Evolutionary conservation across 306 rosid genomes (phyloP), one percentile per base, ranked within the genome.

Genomic region (Quercus gilva): DNA sequence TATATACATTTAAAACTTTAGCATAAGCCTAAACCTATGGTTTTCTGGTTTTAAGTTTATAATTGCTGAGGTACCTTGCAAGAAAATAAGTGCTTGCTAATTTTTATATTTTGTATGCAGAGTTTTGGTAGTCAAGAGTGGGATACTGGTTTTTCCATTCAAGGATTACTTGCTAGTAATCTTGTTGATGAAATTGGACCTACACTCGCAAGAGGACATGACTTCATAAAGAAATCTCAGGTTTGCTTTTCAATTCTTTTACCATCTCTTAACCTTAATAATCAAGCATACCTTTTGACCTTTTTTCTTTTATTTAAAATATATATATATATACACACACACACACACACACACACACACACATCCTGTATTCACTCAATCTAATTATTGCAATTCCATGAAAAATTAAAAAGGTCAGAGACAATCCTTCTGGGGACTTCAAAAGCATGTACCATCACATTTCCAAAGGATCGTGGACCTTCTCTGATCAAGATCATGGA

Each of bases 401-500:
- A 84, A 61, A 61, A 19, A 4, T 23, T 15, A 61, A 61, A 15
- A 23, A 85, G 76, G 55, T 85, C 5, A 79, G 83, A 59, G 72
- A 75, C 2, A 77, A 86, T 76, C 82, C 82, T 33, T 55, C 76
- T 0, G 84, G 83, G 5, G 86, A 86, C 55, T 71, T 67, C 12
- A 4, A 18, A 58, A 33, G 53, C 14, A 77, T 71, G 75, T 82
- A 35, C 17, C 86, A 84, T n/a, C 89, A 85, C 72, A 82, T 79
- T 23, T 82, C 89, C 0, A 82, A 82, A 79, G 89, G 89, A 28
- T 74, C 29, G 1, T 85, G 89, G 89, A 72, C 89, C 4, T 82
- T 86, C 80, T 82, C 89, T 25, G 82, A 86, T 31, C 68, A 43
- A 18, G 89, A 86, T 26, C 89, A 86, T 55, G 89, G 87, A 51